Base-by-base conservation (phyloP, 1,139 yeast species). In the Debaryomyces nepalensis region DNA sequence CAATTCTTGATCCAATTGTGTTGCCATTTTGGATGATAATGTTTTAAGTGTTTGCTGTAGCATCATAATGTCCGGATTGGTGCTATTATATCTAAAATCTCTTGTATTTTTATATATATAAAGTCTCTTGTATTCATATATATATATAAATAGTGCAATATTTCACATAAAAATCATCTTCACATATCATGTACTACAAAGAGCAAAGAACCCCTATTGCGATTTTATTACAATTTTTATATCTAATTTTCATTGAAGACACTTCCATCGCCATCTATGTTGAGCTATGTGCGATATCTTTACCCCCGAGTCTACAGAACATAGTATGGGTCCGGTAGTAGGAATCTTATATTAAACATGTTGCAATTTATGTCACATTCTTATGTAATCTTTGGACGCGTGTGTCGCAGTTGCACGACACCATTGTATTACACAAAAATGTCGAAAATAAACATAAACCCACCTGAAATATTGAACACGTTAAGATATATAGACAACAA, bases 1-100 rank as follows among this genome's bases (percentile, higher is more conserved):
- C 51, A 93, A 75, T 56, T 90, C 96, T 47, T 76, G 75, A 57
- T 93, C 99, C 32, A 93, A 75, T 34, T 77, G 80, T 0, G 95
- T 84, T 0, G 98, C 98, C 0, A 82, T 68, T 44, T 78, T 76
- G 0, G 96, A 82, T 1, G 84, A 66, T 2, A 84, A 68, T 1
- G 77, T 67, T 42, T 60, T 67, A 45, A 68, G 56, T 35, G 43
- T 24, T 14, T 41, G 15, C 10, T 24, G 39, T 10, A 40, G 29
- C 45, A 44, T 47, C 14, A 12, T 11, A 8, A 19, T 11, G 14
- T 31, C 14, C n/a, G 30, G 7, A 10, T 8, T 26, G n/a, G n/a
- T n/a, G n/a, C n/a, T n/a, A n/a, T n/a, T n/a, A n/a, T n/a, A n/a
- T n/a, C n/a, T n/a, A n/a, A n/a, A n/a, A n/a, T n/a, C n/a, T n/a